Evolutionary conservation across 768 basidiomycete genomes (phyloP).

Genomic region (Pleurotus platypus): DNA sequence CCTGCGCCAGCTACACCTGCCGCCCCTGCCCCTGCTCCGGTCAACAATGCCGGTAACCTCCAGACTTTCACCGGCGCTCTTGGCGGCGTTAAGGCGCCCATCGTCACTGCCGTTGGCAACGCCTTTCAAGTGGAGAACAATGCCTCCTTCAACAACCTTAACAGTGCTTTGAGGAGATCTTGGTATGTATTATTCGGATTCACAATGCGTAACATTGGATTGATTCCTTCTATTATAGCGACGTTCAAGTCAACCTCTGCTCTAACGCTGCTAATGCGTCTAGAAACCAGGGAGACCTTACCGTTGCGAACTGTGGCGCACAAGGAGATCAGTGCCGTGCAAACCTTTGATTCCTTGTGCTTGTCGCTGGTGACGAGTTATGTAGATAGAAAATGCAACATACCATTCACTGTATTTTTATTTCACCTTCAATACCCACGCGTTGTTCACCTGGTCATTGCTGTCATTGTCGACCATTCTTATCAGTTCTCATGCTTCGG

Average conservation of each 20-base stretch:
- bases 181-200: slow-evolving; percentile 27
- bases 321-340: slow-evolving; percentile 42
- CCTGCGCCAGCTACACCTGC: slow-evolving; percentile 14
- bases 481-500: too few species aligned
- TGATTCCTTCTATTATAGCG: slow-evolving; percentile 21
- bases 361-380: not conserved
- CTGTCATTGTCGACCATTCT: too few species aligned
- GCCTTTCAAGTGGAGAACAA: slow-evolving; percentile 49
- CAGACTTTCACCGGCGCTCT: slow-evolving; percentile 48
- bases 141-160: slow-evolving; percentile 38
- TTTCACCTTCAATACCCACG: too few species aligned
- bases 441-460: too few species aligned
- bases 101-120: slow-evolving; percentile 37
- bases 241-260: slow-evolving; percentile 59
- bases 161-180: slow-evolving; percentile 44
- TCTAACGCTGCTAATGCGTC: slow-evolving; percentile 52
- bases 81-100: slow-evolving; percentile 42
- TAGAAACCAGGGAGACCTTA: slow-evolving; percentile 42
- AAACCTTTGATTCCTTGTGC: not conserved
- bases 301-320: slow-evolving; percentile 40
- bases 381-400: too few species aligned
- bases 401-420: too few species aligned
- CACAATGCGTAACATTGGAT: not conserved
- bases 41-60: slow-evolving; percentile 29
- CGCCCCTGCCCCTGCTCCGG: slow-evolving; percentile 8